Evolutionary conservation across 257 asterid genomes (phyloP).

Genomic region (Gentiana dahurica): DNA sequence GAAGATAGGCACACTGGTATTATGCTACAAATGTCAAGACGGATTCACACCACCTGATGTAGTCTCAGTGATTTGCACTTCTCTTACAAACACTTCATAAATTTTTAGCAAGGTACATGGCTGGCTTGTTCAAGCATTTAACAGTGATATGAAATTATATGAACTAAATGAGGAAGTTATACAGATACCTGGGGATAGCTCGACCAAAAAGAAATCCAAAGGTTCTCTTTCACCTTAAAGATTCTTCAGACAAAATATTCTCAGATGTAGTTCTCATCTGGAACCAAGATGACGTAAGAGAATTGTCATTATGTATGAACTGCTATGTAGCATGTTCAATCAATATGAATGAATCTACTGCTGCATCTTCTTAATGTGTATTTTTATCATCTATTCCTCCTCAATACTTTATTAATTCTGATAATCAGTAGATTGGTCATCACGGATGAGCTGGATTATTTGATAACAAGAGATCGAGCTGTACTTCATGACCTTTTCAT

Average conservation of each 20-base stretch:
- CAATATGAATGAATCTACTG: neutral
- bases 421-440: slow-evolving; percentile 48
- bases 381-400: too few relatives aligned
- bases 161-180: slow-evolving; percentile 4
- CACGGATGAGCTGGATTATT: slow-evolving; percentile 95
- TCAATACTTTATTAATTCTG: neutral
- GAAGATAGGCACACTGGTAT: too few relatives aligned
- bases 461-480: slow-evolving; percentile 74
- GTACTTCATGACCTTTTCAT: slow-evolving; percentile 93
- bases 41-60: slow-evolving; percentile 52
- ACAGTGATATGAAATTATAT: neutral
- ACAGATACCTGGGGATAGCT: slow-evolving; percentile 54
- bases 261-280: slow-evolving; percentile 37
- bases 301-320: neutral
- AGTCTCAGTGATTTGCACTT: slow-evolving; percentile 69
- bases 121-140: neutral
- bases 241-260: slow-evolving; percentile 58
- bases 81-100: slow-evolving; percentile 60
- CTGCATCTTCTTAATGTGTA: too few relatives aligned
- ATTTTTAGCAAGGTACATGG: slow-evolving; percentile 69
- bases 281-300: slow-evolving; percentile 64
- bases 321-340: neutral
- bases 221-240: slow-evolving; percentile 40
- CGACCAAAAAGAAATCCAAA: slow-evolving; percentile 23
- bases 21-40: slow-evolving; percentile 31